phyloP scores from a whole-genome alignment of 2,329 filamentous ascomycete species.

The Leptosphaerulina australis region DNA sequence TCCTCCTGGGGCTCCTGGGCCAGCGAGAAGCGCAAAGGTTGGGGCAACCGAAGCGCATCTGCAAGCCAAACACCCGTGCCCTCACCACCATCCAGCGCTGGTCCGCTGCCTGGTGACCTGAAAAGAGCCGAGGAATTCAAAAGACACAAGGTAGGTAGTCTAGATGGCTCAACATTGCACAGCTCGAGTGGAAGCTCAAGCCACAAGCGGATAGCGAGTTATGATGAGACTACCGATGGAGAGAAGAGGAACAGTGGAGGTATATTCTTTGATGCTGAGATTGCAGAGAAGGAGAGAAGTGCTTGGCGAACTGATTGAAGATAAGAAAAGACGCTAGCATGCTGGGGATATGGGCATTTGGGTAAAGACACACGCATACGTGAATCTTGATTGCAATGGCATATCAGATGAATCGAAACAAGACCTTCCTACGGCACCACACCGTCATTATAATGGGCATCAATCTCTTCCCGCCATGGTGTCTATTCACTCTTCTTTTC shows the following conservation, averaged over 20 bases:
- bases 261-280: conserved; percentile 13
- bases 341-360: no score
- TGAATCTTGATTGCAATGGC: no score
- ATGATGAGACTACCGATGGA: conserved; percentile 13
- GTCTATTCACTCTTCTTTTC: no score
- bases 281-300: conserved; percentile 13
- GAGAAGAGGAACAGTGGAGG: conserved; percentile 1
- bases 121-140: conserved; percentile 39
- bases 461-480: no score
- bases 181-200: neutral
- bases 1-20: conserved; percentile 69
- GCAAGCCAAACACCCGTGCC: conserved; percentile 27
- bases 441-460: no score
- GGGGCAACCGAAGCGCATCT: conserved; percentile 29
- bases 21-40: conserved; percentile 70
- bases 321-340: neutral
- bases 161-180: conserved; percentile 15
- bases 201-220: conserved; percentile 13
- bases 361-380: no score
- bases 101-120: conserved; percentile 29
- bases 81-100: conserved; percentile 26
- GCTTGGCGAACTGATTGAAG: conserved; percentile 2
- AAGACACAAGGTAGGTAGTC: conserved; percentile 24
- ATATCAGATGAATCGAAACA: no score
- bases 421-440: no score